Conservation (phyloP, 2,329 filamentous ascomycete species). For the Arthrobotrys musiformis region DNA sequence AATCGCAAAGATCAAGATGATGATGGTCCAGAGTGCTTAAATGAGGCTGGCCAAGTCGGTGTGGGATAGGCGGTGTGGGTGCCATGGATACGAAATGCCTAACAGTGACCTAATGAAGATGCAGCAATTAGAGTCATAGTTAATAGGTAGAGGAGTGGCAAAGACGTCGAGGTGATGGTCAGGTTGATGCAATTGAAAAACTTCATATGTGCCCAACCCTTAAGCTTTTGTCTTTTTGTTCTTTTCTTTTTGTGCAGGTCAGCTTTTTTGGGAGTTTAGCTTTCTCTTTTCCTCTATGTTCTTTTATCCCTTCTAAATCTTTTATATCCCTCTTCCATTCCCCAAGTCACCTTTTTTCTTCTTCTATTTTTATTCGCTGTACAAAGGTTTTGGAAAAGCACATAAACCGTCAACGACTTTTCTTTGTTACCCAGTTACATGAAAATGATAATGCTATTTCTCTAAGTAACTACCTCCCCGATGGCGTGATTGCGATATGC, state of each 20-base stretch:
- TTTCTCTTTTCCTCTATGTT: conserved; percentile 13
- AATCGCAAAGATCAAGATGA: conserved; percentile 99
- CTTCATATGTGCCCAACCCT: conserved; percentile 24
- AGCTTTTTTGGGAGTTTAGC: conserved; percentile 49
- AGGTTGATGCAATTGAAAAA: conserved; percentile 20
- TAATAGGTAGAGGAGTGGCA: conserved; percentile 23
- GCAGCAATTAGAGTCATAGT: conserved; percentile 3
- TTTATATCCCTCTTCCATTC: conserved; percentile 6
- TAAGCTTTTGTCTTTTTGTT: conserved; percentile 5
- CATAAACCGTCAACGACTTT: conserved; percentile 16
- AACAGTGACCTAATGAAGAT: conserved; percentile 17
- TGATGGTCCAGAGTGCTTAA: conserved; percentile 71
- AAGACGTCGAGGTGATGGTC: conserved; percentile 13
- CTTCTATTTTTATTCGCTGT: conserved; percentile 12
- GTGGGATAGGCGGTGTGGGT: neutral
- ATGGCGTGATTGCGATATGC: neutral
- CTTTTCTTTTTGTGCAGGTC: conserved; percentile 17
- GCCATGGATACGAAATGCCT: conserved; percentile 7
- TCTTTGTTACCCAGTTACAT: conserved; percentile 12
- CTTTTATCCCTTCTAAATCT: conserved; percentile 6
- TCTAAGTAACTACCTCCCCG: neutral
- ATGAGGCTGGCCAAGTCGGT: conserved; percentile 59
- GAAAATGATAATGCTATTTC: conserved; percentile 16
- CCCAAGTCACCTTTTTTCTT: neutral
- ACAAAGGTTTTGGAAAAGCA: conserved; percentile 32